Conservation (phyloP, 2,329 filamentous ascomycete species). For the Calycina herbarum region DNA sequence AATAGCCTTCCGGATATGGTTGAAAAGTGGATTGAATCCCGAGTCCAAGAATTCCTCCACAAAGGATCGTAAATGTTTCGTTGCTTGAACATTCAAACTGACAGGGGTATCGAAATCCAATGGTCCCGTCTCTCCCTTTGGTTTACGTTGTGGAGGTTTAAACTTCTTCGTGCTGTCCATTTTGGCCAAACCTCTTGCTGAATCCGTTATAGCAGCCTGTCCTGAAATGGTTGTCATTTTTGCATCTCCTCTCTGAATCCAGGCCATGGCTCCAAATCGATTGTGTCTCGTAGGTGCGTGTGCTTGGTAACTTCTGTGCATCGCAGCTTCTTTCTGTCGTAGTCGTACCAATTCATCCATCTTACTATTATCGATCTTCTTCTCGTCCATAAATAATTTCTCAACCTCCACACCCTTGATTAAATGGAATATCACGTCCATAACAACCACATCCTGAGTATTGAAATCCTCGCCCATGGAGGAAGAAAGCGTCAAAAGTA, state of each 20-base stretch:
- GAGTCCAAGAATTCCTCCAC: slow-evolving; percentile 94
- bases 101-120: slow-evolving; percentile 76
- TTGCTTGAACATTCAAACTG: slow-evolving; percentile 70
- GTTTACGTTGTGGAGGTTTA: slow-evolving; percentile 70
- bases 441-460: slow-evolving; percentile 80
- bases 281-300: slow-evolving; percentile 85
- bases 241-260: slow-evolving; percentile 84
- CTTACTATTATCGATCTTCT: slow-evolving; percentile 67
- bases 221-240: slow-evolving; percentile 86
- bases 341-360: slow-evolving; percentile 72
- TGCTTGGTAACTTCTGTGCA: slow-evolving; percentile 74
- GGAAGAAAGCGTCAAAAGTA: slow-evolving; percentile 83
- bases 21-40: slow-evolving; percentile 89
- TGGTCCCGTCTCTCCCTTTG: slow-evolving; percentile 61
- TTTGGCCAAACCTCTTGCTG: slow-evolving; percentile 73
- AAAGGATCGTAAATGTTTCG: slow-evolving; percentile 74
- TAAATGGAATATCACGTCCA: slow-evolving; percentile 91
- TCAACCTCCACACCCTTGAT: slow-evolving; percentile 85
- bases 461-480: slow-evolving; percentile 94
- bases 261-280: slow-evolving; percentile 95
- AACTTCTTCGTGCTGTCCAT: slow-evolving; percentile 92
- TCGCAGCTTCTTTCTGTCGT: slow-evolving; percentile 80
- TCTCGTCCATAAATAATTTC: slow-evolving; percentile 81
- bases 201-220: slow-evolving; percentile 77
- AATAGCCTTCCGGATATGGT: slow-evolving; percentile 81